phyloP scores from a whole-genome alignment of 306 rosid species.

The Rosa lucieae region DNA sequence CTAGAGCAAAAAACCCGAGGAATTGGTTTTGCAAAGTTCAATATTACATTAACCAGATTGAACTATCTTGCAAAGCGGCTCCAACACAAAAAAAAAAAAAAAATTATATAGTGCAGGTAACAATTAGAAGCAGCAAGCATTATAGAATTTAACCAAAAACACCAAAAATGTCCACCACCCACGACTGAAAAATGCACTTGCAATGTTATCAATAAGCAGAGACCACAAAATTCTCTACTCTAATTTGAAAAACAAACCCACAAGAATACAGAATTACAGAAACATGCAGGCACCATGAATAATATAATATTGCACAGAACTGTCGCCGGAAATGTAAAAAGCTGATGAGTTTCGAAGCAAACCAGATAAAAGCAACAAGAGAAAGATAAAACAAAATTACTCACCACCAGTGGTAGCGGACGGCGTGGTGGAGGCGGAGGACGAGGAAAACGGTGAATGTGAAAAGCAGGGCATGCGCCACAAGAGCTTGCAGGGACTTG shows the following conservation, averaged over 20 bases:
- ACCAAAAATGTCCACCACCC: background rate
- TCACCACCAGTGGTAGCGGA: conserved; percentile 71
- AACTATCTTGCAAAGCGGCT: no score
- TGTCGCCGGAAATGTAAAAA: background rate
- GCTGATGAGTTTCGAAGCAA: conserved; percentile 17
- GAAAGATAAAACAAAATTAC: conserved; percentile 23
- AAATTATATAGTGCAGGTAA: background rate
- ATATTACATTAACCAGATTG: no score
- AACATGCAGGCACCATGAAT: no score
- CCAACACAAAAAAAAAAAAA: background rate
- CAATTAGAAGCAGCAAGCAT: background rate
- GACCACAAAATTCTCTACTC: no score
- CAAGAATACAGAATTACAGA: no score
- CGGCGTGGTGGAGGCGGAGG: conserved; percentile 59
- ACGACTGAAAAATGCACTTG: background rate
- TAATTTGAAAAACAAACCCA: no score
- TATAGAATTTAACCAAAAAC: background rate
- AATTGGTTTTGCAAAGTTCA: background rate
- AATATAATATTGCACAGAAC: background rate
- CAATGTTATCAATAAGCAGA: background rate
- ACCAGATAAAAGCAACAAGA: conserved; percentile 3
- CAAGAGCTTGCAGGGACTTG: conserved; percentile 56
- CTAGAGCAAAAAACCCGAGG: background rate
- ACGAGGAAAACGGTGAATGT: conserved; percentile 65
- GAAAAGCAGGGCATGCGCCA: conserved; percentile 68